Evolutionary conservation across 148 eudicot genomes (phyloP).

Genomic region (Mesembryanthemum crystallinum): DNA sequence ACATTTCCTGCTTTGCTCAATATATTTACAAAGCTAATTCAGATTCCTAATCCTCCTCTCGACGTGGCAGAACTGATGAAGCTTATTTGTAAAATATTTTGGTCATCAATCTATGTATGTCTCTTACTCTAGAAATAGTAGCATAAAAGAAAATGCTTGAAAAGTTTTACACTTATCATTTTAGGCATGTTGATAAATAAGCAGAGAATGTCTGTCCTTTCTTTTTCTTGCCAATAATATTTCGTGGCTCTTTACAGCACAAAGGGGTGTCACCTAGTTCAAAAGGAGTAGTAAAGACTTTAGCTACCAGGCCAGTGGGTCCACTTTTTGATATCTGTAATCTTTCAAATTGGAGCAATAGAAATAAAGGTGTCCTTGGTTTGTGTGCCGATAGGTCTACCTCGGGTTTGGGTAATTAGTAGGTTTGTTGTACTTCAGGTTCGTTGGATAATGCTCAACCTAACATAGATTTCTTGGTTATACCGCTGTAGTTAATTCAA

Average conservation of each 20-base stretch:
- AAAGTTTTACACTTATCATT: neutral
- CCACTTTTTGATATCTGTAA: neutral
- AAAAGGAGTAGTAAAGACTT: neutral
- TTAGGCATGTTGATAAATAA: neutral
- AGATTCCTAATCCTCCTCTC: slow-evolving; percentile 66
- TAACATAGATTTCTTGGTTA: neutral
- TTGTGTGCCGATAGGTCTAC: neutral
- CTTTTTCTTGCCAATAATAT: neutral
- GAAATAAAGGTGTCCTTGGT: too few relatives aligned
- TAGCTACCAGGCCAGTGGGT: neutral
- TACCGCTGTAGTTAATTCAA: neutral
- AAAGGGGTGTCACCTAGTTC: neutral
- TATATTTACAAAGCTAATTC: slow-evolving; percentile 78
- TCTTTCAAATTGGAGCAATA: neutral
- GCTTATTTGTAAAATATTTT: slow-evolving; percentile 96
- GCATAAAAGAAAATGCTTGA: neutral
- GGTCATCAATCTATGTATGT: slow-evolving; percentile 97
- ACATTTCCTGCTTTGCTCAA: slow-evolving; percentile 82
- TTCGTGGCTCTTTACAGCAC: too few relatives aligned
- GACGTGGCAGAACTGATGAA: slow-evolving; percentile 93
- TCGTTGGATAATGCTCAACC: neutral
- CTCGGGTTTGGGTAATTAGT: neutral
- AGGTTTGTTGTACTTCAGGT: neutral
- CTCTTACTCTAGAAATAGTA: neutral
- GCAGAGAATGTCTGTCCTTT: neutral